Evolutionary conservation across 352 stramenopile genomes (phyloP).

Genomic region (Globisporangium irregulare): DNA sequence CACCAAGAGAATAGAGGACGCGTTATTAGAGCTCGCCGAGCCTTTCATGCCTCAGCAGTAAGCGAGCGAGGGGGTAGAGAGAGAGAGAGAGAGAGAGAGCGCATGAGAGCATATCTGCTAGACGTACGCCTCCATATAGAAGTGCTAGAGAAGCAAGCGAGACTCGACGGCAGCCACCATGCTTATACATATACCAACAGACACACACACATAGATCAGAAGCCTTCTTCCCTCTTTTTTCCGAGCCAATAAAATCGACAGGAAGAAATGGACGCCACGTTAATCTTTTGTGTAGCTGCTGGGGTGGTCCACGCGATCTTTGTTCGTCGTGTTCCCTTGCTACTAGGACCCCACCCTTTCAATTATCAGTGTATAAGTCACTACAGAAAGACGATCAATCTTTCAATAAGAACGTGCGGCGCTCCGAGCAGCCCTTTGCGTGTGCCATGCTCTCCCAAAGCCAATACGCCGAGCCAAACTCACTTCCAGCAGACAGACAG

Average conservation of each 20-base stretch:
- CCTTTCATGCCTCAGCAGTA: slow-evolving; percentile 8
- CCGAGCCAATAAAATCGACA: not conserved
- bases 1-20: slow-evolving; percentile 77
- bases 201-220: slow-evolving; percentile 7
- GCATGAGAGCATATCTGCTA: not conserved
- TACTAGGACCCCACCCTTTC: not conserved
- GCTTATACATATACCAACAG: not conserved
- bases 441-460: not conserved
- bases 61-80: not conserved
- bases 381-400: not conserved
- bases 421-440: not conserved
- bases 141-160: not conserved
- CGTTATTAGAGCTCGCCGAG: slow-evolving; percentile 59
- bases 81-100: not conserved
- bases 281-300: not conserved
- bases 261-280: not conserved
- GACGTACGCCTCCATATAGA: not conserved
- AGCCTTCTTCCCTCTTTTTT: not conserved
- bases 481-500: slow-evolving; percentile 9
- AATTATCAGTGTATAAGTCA: not conserved
- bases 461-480: not conserved
- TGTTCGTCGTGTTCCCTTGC: not conserved
- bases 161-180: not conserved
- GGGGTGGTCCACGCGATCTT: slow-evolving; percentile 11
- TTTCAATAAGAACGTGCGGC: slow-evolving; percentile 3